Base-by-base conservation (phyloP, 1,139 yeast genomes). In the Yamadazyma dendronema region DNA sequence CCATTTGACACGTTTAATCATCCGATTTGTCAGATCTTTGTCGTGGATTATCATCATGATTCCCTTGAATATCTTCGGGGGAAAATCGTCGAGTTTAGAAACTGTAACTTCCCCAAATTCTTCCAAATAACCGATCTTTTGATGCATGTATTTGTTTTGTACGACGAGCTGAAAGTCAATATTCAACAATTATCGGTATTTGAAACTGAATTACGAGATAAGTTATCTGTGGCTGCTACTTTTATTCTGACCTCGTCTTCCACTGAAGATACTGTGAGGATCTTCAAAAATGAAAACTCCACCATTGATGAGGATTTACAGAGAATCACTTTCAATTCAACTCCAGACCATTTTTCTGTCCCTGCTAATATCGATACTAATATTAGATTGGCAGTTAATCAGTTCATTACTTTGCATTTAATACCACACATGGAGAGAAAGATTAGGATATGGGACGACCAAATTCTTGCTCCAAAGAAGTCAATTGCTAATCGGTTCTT, bases 1-100 rank as follows among this genome's bases (percentile, higher is more conserved):
- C 84, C 95, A 1, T 89, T 87, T 56, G 97, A 92, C 56, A 82
- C 92, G 3, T 84, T 90, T 56, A 84, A 87, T 49, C 97, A 92
- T 56, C 97, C 98, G 0, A 77, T 89, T 1, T 75, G 89, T 1
- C 87, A 90, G 36, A 60, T 90, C 13, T 72, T 89, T 37, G 83
- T 84, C 4, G 68, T 90, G 3, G 72, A 84, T 40, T 60, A 43
- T 35, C 64, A 63, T 10, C 45, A 51, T 10, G 81, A 80, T 43
- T 65, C 82, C 1, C 52, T 80, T 3, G 81, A 75, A 11, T 56
- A 65, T 4, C 57, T 81, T 28, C 49, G 70, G 21, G 48, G 54
- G 17, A 41, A 59, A 40, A 59, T 73, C n/a, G 70, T 66, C 8
- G 65, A 63, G 15, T 73, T 74, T 57, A 58, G 77, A 38, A 65